Base-by-base conservation (phyloP, 805 yeast species). In the Huiozyma naganishii region DNA sequence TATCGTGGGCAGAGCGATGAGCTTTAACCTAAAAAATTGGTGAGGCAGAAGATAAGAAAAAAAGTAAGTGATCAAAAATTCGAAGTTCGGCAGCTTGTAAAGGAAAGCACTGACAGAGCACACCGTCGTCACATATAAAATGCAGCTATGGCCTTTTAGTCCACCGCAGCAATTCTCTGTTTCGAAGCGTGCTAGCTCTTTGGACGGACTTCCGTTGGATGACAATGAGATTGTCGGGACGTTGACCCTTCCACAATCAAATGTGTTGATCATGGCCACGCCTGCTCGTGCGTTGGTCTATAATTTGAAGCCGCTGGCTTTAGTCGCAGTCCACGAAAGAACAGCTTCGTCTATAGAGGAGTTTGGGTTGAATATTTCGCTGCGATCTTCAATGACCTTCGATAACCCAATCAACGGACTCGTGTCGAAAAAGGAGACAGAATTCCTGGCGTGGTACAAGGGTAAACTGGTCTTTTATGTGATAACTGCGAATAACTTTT, bases 231-330 rank as follows among this genome's bases (percentile, higher is more conserved):
- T 61, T 6, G 28, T 58, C 6, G 55, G 59, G 40, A 48, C 58
- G 4, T 33, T 57, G 6, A 13, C 55, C 7, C 29, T 61, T 9
- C 57, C 60, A 5, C 52, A 54, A 30, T 47, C 55, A 6, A 63
- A 63, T 45, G 47, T 55, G 7, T 35, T 58, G 32, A 42, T 62
- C 5, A 41, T 60, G 33, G 44, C 62, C 17, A 61, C 65, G 4
- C 47, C 53, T 7, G 50, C 53, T 4, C 51, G 64, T 42, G 52
- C 62, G 5, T 42, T 61, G 23, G 46, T 58, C 7, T 63, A 63
- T 41, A 60, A 63, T 43, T 48, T 51, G 37, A 63, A 60, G 43
- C 67, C 67, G 27, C 40, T 58, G 42, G 65, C 65, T 2, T 46
- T 61, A 8, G 53, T 62, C 4, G 55, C 63, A 6, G 48, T 53